Evolutionary conservation across 1,284 basidiomycete species (phyloP), one percentile per base, ranked within the genome.

Genomic region (Ceratobasidium sp.): DNA sequence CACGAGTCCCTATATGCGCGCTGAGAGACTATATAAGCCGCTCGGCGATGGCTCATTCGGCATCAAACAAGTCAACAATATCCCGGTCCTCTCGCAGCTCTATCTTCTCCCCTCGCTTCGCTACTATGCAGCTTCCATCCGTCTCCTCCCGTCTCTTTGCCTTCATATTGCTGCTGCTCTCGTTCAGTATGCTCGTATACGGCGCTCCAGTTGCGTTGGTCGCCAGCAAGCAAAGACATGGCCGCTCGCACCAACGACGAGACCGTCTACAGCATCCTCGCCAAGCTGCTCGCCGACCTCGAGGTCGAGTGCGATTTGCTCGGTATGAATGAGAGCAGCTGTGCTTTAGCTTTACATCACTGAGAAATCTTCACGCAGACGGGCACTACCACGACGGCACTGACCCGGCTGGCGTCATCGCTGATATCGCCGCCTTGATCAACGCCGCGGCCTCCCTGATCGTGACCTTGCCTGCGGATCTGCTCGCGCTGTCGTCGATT

Each of bases 71-170:
- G 47, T 17, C 58, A 20, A 51, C 31, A 58, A 23, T 26, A 47
- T 31, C 37, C 61, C 45, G n/a, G 17, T 23, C 11, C 47, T 49
- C 51, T 61, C 58, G 20, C 45, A 23, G 47, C 31, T 13, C 28
- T 8, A 2, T 4, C 13, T 39, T 20, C 35, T 39, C 39, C 37
- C 8, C 67, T 71, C n/a, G 23, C 42, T n/a, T 54, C 13, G 33
- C 37, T 56, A 54, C 17, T 51, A 75, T 75, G 73, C 58, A 60
- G 23, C 33, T 69, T 64, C 74, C 10, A 54, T 64, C 74, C 73
- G 20, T 17, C 26, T 26, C 75, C 65, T 13, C 71, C 51, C 76
- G 37, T 47, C 56, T 77, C 45, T 23, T 77, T 45, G 64, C 71
- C 26, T n/a, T 75, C 15, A 49, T 23, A 0, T 26, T 75, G 4